Percentiles rank a stretch among this genome's conserved stretches.
Evolutionary conservation across 164 flowering plant genomes (phyloP).

Genomic region (Stephania japonica): DNA sequence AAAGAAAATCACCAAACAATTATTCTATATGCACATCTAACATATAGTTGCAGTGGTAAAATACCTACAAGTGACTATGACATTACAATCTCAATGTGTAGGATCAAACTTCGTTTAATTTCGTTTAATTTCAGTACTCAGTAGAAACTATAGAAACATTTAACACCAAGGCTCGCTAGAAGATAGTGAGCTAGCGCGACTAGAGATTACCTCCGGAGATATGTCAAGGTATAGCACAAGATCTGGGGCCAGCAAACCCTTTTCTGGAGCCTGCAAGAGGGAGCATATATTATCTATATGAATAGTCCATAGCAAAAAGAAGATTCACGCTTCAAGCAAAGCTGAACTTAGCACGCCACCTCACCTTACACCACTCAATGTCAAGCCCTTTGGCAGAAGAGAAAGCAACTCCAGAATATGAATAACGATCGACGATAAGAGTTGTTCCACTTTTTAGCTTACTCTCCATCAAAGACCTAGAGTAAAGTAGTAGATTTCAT

Average conservation of each 20-base stretch:
- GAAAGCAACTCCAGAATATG: slow-evolving; percentile 92
- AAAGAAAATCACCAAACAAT: not conserved
- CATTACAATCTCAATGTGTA: not conserved
- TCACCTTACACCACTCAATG: slow-evolving; percentile 92
- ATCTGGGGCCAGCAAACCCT: slow-evolving; percentile 72
- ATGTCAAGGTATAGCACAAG: slow-evolving; percentile 62
- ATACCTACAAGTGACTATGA: not conserved
- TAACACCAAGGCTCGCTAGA: not conserved
- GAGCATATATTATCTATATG: not conserved
- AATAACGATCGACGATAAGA: slow-evolving; percentile 81
- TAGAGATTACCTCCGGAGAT: slow-evolving; percentile 53
- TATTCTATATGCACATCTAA: not conserved
- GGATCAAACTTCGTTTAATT: no score
- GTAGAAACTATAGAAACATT: not conserved
- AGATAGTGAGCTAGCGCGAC: not conserved
- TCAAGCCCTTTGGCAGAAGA: slow-evolving; percentile 88
- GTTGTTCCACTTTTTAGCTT: slow-evolving; percentile 68
- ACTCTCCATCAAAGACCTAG: slow-evolving; percentile 75
- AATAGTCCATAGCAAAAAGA: slow-evolving; percentile 8
- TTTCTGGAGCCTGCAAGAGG: slow-evolving; percentile 55
- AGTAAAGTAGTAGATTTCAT: not conserved
- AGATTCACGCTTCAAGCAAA: not conserved
- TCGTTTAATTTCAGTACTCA: not conserved
- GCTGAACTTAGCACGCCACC: not conserved
- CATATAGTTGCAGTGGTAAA: not conserved